phyloP scores from a whole-genome alignment of 2,329 filamentous ascomycete genomes.

The Cytospora chrysosperma region DNA sequence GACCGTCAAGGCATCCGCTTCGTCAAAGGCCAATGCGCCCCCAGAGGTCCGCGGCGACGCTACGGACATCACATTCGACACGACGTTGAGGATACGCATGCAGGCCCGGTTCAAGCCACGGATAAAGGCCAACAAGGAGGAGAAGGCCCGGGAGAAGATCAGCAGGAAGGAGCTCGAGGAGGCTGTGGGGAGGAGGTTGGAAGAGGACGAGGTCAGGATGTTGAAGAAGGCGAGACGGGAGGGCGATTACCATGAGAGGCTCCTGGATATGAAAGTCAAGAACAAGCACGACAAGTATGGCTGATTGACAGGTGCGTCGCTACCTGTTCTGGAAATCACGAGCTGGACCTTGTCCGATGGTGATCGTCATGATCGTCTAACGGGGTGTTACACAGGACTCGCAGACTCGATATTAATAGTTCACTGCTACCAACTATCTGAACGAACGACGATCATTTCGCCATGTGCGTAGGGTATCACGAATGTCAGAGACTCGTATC shows the following conservation, averaged over 20 bases:
- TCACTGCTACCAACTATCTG: not conserved
- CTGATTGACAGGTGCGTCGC: conserved; percentile 32
- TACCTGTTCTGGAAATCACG: not conserved
- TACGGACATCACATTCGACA: conserved; percentile 63
- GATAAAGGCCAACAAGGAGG: conserved; percentile 75
- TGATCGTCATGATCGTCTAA: not conserved
- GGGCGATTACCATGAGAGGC: conserved; percentile 83
- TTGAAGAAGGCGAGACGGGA: conserved; percentile 81
- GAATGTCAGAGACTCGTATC: not conserved
- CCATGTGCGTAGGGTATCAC: not conserved
- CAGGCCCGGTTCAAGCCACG: conserved; percentile 91
- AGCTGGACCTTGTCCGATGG: not conserved
- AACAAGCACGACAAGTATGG: conserved; percentile 87
- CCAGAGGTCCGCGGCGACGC: conserved; percentile 77
- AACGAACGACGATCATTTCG: not conserved
- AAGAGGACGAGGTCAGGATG: conserved; percentile 82
- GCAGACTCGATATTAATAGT: not conserved
- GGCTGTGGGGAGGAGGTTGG: conserved; percentile 70
- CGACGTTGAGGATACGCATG: conserved; percentile 82
- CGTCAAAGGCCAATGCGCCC: conserved; percentile 46
- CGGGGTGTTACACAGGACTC: not conserved
- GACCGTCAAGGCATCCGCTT: conserved; percentile 54
- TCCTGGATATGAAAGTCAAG: conserved; percentile 87
- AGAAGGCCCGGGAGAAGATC: conserved; percentile 81
- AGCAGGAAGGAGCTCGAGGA: conserved; percentile 82